Evolutionary conservation across 1,139 yeast species (phyloP), one percentile per base, ranked within the genome.

Genomic region (Blastobotrys proliferans): DNA sequence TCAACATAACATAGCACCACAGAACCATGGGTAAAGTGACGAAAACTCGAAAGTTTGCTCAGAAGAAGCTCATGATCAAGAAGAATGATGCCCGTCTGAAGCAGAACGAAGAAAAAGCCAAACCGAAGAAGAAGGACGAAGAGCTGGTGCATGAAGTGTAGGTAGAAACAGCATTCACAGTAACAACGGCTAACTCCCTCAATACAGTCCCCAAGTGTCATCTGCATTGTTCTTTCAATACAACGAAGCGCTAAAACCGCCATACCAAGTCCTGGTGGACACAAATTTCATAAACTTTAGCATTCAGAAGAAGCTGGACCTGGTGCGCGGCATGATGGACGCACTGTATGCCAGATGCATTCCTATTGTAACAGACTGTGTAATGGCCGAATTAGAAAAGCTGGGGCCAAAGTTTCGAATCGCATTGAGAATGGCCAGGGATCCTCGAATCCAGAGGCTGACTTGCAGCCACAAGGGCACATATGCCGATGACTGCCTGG

Each of bases 131-230:
- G 46, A 77, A 76, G 41, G 95, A 88, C 54, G 83, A 87, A 27
- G 97, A 90, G 63, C 70, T 90, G 38, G 83, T 94, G 6, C 79
- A 78, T 61, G 81, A 80, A 30, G 79, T 90, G 46, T n/a, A n/a
- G n/a, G n/a, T n/a, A n/a, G n/a, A n/a, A n/a, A n/a, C n/a, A n/a
- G n/a, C n/a, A n/a, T n/a, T n/a, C n/a, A n/a, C n/a, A n/a, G n/a
- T n/a, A n/a, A n/a, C n/a, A 59, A 62, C n/a, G n/a, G n/a, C n/a
- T n/a, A n/a, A n/a, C n/a, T n/a, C n/a, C n/a, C n/a, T n/a, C n/a
- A n/a, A n/a, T n/a, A n/a, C n/a, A n/a, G n/a, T n/a, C 98, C 98
- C 2, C 98, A 92, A 66, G 96, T 92, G 1, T 87, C 97, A 1
- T 85, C 96, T 46, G 94, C 98, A 0, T 74, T 92, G 40, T 92